These are phyloP conservation scores for Globisporangium nagaii DNA, from an alignment of 352 stramenopile species.

Conservation along the genomic window DNA sequence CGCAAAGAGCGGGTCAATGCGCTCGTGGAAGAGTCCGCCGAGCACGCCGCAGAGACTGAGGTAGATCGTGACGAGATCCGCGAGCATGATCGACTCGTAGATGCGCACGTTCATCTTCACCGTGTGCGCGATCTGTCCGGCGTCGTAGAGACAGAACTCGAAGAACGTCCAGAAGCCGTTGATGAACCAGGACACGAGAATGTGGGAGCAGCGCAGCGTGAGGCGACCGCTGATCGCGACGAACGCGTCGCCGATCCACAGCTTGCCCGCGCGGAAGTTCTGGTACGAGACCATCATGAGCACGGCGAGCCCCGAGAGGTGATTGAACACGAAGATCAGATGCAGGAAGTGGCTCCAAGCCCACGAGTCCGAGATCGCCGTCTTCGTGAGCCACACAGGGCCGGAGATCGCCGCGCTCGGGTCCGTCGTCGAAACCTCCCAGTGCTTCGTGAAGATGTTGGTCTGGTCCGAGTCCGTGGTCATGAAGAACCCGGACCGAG, in stretches of 20 bases:
- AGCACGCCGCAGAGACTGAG: slow-evolving; percentile 3
- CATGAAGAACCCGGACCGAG: slow-evolving; percentile 35
- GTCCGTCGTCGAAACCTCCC: slow-evolving; percentile 14
- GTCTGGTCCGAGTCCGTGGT: slow-evolving; percentile 24
- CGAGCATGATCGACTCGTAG: slow-evolving; percentile 7
- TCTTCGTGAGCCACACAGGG: slow-evolving; percentile 23
- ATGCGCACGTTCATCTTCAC: not conserved
- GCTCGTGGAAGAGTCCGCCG: slow-evolving; percentile 2
- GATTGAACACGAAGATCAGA: slow-evolving; percentile 30
- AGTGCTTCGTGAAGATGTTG: slow-evolving; percentile 36
- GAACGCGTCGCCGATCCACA: slow-evolving; percentile 41
- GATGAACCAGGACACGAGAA: slow-evolving; percentile 36
- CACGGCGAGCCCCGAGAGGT: slow-evolving; percentile 22
- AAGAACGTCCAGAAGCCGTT: slow-evolving; percentile 39
- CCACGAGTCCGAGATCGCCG: slow-evolving; percentile 32
- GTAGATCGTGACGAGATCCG: slow-evolving; percentile 14
- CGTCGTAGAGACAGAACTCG: slow-evolving; percentile 38
- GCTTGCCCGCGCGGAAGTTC: slow-evolving; percentile 24
- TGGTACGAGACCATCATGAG: slow-evolving; percentile 26
- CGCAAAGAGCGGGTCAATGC: slow-evolving; percentile 15
- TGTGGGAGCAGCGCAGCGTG: slow-evolving; percentile 19
- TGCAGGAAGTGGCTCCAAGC: slow-evolving; percentile 42
- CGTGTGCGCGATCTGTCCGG: slow-evolving; percentile 17
- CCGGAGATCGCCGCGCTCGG: slow-evolving; percentile 17
- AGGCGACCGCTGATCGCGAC: slow-evolving; percentile 22